Evolutionary conservation across 2,329 filamentous ascomycete species (phyloP).

Genomic region (Penicillium aurantiogriseum): DNA sequence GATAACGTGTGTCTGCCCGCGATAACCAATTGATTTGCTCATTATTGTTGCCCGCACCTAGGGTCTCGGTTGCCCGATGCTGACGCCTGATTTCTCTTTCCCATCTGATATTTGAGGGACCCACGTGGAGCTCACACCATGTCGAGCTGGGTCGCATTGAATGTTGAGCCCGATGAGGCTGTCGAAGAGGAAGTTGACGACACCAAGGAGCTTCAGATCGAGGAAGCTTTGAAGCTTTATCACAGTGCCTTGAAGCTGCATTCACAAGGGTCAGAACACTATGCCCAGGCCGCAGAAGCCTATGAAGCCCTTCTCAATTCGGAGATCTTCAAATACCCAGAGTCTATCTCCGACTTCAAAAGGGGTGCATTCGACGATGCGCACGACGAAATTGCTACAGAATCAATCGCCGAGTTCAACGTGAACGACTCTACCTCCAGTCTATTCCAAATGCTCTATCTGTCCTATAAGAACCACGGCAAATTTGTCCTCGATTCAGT

Average conservation of each 20-base stretch:
- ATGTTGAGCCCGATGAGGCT: conserved; percentile 89
- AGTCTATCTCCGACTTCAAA: conserved; percentile 80
- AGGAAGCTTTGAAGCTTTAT: conserved; percentile 93
- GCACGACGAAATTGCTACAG: conserved; percentile 25
- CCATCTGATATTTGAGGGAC: conserved; percentile 5
- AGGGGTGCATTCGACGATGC: conserved; percentile 58
- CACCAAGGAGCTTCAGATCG: conserved; percentile 93
- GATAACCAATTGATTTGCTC: conserved; percentile 11
- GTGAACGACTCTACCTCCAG: conserved; percentile 73
- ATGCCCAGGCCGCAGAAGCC: conserved; percentile 72
- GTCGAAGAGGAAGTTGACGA: conserved; percentile 90
- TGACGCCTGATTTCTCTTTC: conserved; percentile 3
- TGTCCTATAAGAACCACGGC: conserved; percentile 93
- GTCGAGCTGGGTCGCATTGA: conserved; percentile 78
- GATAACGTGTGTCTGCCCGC: conserved; percentile 17
- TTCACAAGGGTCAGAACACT: conserved; percentile 75
- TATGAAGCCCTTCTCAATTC: conserved; percentile 85
- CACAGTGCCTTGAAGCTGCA: conserved; percentile 89
- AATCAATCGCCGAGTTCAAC: conserved; percentile 51
- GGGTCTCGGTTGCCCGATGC: conserved; percentile 19
- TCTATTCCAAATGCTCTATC: conserved; percentile 82
- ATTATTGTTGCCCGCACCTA: conserved; percentile 4
- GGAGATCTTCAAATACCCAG: conserved; percentile 90
- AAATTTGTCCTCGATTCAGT: conserved; percentile 82
- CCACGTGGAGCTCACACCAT: conserved; percentile 33